These are phyloP conservation scores for Bothriochloa decipiens DNA, from an alignment of 176 grass and related monocot genomes.

Conservation along the genomic window DNA sequence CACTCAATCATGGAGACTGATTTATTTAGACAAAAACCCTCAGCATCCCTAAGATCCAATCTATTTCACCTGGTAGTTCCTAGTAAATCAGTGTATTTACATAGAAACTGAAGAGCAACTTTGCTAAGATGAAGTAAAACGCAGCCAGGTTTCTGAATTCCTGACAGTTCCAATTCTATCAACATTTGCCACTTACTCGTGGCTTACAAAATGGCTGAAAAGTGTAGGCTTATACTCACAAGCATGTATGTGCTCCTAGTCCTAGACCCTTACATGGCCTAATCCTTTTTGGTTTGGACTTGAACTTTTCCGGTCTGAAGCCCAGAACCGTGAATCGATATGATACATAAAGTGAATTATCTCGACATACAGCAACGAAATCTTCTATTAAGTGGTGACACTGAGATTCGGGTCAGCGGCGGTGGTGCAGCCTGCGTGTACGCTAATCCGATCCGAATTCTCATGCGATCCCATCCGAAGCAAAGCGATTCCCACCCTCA, in stretches of 20 bases:
- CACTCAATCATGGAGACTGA: not conserved
- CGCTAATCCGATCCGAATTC: not conserved
- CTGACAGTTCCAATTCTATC: not conserved
- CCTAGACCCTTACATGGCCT: not conserved
- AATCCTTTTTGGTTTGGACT: not conserved
- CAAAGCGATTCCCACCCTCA: not conserved
- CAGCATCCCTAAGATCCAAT: not conserved
- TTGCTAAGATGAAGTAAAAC: not conserved
- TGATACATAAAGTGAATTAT: not conserved
- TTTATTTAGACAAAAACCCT: not conserved
- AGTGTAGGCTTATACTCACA: not conserved
- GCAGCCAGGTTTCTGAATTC: not conserved
- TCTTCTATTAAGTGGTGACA: not conserved
- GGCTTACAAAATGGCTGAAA: not conserved
- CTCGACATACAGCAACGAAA: not conserved
- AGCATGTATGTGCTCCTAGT: not conserved
- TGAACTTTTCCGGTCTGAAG: not conserved
- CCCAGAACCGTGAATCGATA: not conserved
- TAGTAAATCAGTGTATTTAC: not conserved
- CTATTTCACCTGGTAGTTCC: not conserved
- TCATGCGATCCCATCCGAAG: too few relatives aligned
- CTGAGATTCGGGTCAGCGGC: not conserved
- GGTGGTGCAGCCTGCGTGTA: not conserved
- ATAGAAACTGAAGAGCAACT: not conserved
- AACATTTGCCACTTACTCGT: not conserved